phyloP scores from a whole-genome alignment of 441 rosid species.

The Syzygium malaccense region DNA sequence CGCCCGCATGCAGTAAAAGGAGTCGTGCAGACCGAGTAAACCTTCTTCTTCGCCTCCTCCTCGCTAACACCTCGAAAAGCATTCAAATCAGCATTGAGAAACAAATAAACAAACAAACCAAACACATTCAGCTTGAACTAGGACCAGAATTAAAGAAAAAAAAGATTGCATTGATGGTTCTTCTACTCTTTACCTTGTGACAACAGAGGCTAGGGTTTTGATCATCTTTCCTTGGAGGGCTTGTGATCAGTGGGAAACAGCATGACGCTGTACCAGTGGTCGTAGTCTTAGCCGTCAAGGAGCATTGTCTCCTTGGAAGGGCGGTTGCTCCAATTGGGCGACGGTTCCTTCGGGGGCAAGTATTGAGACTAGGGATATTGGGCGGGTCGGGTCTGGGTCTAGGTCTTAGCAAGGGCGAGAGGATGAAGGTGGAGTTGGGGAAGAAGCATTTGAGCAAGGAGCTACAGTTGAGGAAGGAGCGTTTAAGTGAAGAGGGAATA shows the following conservation, averaged over 20 bases:
- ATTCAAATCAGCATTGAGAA: too few relatives aligned
- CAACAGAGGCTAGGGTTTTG: too few relatives aligned
- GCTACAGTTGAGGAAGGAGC: conserved; percentile 8
- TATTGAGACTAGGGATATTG: conserved; percentile 60
- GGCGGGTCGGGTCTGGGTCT: conserved; percentile 17
- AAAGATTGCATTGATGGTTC: too few relatives aligned
- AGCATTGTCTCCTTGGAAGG: conserved; percentile 84
- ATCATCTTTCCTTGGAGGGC: too few relatives aligned
- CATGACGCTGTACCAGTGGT: conserved; percentile 91
- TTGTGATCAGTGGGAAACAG: conserved; percentile 33
- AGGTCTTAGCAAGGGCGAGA: conserved; percentile 34
- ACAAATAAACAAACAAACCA: neutral
- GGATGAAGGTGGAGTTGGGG: conserved; percentile 13
- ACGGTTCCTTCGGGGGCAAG: conserved; percentile 74
- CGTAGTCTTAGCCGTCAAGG: conserved; percentile 84
- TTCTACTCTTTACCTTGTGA: too few relatives aligned
- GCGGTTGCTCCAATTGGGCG: conserved; percentile 56
- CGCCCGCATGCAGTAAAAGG: too few relatives aligned
- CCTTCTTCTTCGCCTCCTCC: neutral
- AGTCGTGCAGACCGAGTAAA: too few relatives aligned
- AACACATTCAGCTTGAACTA: too few relatives aligned
- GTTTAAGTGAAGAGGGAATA: conserved; percentile 27
- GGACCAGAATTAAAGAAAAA: too few relatives aligned
- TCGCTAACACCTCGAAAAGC: too few relatives aligned
- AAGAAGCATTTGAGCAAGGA: conserved; percentile 22